Percentiles rank a stretch among this genome's conserved stretches.
These are phyloP conservation scores for Fusarium redolens DNA, from an alignment of 2,329 filamentous ascomycete genomes.

Conservation along the genomic window DNA sequence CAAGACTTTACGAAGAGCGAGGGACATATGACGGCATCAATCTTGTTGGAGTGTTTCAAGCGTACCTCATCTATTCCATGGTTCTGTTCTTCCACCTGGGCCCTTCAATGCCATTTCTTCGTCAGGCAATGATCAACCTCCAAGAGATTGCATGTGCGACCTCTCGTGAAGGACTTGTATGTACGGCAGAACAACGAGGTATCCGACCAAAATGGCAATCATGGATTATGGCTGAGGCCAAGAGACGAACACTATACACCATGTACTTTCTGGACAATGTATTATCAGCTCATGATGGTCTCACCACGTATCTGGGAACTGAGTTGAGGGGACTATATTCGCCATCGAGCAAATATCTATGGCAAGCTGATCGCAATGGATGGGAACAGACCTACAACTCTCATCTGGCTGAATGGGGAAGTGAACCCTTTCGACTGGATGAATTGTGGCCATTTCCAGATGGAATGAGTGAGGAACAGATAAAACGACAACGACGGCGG, in stretches of 20 bases:
- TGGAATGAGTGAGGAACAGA: conserved; percentile 45
- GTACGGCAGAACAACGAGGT: conserved; percentile 53
- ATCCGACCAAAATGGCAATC: conserved; percentile 61
- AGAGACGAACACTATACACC: conserved; percentile 61
- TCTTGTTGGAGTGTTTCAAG: conserved; percentile 61
- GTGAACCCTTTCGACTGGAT: conserved; percentile 57
- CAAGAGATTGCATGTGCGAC: conserved; percentile 60
- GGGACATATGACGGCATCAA: conserved; percentile 41
- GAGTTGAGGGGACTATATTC: conserved; percentile 60
- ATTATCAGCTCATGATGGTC: conserved; percentile 55
- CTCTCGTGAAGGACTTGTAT: conserved; percentile 56
- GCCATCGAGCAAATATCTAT: conserved; percentile 55
- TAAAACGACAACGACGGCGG: conserved; percentile 49
- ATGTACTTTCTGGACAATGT: conserved; percentile 67
- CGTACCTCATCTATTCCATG: conserved; percentile 65
- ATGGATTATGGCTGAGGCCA: conserved; percentile 65
- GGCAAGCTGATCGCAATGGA: conserved; percentile 53
- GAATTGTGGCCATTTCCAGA: conserved; percentile 61
- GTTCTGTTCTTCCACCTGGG: conserved; percentile 57
- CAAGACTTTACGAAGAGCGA: conserved; percentile 48
- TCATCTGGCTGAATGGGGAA: conserved; percentile 56
- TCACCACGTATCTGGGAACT: conserved; percentile 60
- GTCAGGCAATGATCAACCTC: conserved; percentile 60
- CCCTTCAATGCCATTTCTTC: conserved; percentile 46
- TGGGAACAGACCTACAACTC: conserved; percentile 60